Evolutionary conservation across 441 rosid genomes (phyloP).

Genomic region (Syzygium syzygioides): DNA sequence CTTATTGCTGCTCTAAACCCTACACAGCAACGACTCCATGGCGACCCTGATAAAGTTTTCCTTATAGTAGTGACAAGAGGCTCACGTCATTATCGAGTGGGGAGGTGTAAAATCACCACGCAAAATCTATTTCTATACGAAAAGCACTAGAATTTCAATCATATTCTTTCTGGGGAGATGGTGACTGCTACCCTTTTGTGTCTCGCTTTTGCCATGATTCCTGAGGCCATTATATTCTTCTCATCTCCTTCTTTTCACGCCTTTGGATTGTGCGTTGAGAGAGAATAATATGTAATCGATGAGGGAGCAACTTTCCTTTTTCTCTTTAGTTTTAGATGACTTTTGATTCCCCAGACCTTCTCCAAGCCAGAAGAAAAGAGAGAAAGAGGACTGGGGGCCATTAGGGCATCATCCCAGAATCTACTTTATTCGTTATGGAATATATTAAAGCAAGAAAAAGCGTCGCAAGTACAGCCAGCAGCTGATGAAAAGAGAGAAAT

Average conservation of each 20-base stretch:
- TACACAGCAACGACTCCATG: background rate
- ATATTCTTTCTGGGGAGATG: constrained; percentile 24
- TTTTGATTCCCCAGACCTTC: constrained; percentile 64
- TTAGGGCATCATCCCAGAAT: constrained; percentile 73
- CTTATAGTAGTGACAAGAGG: constrained; percentile 28
- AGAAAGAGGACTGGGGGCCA: constrained; percentile 15
- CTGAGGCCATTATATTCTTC: constrained; percentile 39
- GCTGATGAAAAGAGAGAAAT: constrained; percentile 54
- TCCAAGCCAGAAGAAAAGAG: constrained; percentile 11
- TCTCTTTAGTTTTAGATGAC: constrained; percentile 32
- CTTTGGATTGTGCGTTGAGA: constrained; percentile 28
- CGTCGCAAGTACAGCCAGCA: constrained; percentile 49
- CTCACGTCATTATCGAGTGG: constrained; percentile 24
- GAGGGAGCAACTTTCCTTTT: constrained; percentile 22
- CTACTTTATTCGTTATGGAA: constrained; percentile 60
- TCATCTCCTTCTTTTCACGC: constrained; percentile 36
- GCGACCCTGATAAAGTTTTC: background rate
- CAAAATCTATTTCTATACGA: background rate
- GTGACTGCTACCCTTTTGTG: constrained; percentile 35
- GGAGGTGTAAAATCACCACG: background rate
- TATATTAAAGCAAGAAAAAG: constrained; percentile 44
- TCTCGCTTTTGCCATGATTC: constrained; percentile 38
- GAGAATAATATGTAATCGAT: constrained; percentile 50
- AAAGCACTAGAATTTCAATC: constrained; percentile 9
- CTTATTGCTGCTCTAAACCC: background rate